Evolutionary conservation across 2,329 filamentous ascomycete genomes (phyloP).

Genomic region (Aspergillus sp.): DNA sequence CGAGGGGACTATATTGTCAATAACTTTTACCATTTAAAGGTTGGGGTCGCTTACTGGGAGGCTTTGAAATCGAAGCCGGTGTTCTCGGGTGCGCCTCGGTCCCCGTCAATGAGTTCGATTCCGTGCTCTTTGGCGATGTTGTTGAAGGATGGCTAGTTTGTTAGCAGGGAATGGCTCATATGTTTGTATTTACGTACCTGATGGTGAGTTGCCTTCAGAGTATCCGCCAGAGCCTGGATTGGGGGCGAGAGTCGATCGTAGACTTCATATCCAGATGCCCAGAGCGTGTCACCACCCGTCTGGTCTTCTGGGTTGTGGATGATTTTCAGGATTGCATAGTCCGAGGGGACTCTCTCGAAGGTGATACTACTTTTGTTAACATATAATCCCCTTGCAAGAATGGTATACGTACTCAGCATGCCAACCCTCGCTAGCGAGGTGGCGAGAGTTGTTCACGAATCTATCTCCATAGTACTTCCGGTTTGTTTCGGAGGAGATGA

Average conservation of each 20-base stretch:
- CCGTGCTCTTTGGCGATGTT: conserved; percentile 3
- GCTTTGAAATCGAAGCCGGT: conserved; percentile 4
- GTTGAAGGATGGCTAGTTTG: background rate
- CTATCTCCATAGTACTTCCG: background rate
- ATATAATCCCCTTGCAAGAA: background rate
- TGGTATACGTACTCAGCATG: conserved; percentile 2
- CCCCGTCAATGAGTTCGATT: background rate
- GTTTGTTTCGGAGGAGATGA: conserved; percentile 7
- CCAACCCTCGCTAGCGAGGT: conserved; percentile 8
- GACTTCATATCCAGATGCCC: conserved; percentile 10
- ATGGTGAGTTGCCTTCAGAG: conserved; percentile 1
- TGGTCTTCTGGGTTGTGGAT: conserved; percentile 1
- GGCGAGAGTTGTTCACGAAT: background rate
- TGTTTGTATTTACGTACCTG: background rate
- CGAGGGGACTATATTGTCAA: background rate
- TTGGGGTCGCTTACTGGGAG: background rate
- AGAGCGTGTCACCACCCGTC: conserved; percentile 8
- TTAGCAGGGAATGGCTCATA: background rate
- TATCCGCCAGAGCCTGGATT: background rate
- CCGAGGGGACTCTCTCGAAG: conserved; percentile 9
- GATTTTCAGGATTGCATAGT: conserved; percentile 9
- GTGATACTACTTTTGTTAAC: background rate
- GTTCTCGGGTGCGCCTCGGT: conserved; percentile 2
- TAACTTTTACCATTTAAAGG: too few relatives aligned
- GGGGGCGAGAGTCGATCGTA: conserved; percentile 11